Conservation (phyloP, 768 basidiomycete species). For the Amanita jacksonii region DNA sequence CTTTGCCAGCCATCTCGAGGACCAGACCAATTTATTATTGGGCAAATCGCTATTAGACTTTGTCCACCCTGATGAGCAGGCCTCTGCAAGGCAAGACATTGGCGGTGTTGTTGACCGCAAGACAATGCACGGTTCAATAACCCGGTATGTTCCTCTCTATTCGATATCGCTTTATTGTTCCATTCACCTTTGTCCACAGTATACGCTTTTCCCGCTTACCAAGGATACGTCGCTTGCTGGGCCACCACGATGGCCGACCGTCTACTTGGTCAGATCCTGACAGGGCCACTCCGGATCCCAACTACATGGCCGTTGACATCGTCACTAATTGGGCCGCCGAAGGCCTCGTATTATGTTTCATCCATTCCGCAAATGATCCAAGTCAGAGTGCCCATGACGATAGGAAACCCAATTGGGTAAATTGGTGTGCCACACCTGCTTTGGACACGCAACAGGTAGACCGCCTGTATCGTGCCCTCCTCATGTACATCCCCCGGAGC, state of each 20-base stretch:
- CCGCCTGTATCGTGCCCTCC: constrained; percentile 49
- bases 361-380: constrained; percentile 75
- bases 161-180: constrained; percentile 10
- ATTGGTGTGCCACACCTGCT: constrained; percentile 78
- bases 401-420: constrained; percentile 60
- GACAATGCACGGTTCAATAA: constrained; percentile 78
- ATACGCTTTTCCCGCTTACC: constrained; percentile 75
- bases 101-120: constrained; percentile 63
- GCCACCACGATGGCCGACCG: constrained; percentile 47
- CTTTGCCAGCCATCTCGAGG: constrained; percentile 58
- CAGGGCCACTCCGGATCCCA: constrained; percentile 55
- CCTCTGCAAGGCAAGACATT: constrained; percentile 65
- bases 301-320: constrained; percentile 84
- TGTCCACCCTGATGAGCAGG: constrained; percentile 79
- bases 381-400: constrained; percentile 68
- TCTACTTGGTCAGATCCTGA: constrained; percentile 55
- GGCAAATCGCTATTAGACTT: constrained; percentile 66
- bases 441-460: constrained; percentile 51
- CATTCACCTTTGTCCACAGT: constrained; percentile 26
- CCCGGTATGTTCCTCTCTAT: constrained; percentile 37
- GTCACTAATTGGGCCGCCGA: constrained; percentile 88
- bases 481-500: constrained; percentile 41
- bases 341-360: constrained; percentile 80
- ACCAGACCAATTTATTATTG: constrained; percentile 59
- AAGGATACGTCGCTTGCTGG: constrained; percentile 62